Evolutionary conservation across 306 rosid species (phyloP).

Genomic region (Pterocarpus santalinus): DNA sequence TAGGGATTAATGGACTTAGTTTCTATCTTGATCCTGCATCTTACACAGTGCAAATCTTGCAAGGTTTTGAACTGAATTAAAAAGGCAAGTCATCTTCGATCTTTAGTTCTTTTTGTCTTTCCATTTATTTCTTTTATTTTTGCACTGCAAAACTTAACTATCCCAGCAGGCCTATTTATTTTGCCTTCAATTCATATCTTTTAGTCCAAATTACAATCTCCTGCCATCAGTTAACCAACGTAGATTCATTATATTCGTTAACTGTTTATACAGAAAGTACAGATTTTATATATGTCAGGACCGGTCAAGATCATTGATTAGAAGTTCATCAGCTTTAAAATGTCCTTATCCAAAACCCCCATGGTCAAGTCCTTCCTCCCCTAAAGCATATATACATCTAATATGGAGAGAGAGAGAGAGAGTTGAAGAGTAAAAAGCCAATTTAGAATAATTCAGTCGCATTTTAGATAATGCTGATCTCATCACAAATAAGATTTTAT

Average conservation of each 20-base stretch:
- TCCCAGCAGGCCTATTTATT: not conserved
- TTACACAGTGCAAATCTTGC: constrained; percentile 1
- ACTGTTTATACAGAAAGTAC: not conserved
- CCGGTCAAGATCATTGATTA: too few species aligned
- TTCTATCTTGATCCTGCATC: constrained; percentile 14
- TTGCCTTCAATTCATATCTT: not conserved
- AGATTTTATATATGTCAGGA: not conserved
- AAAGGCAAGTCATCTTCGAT: not conserved
- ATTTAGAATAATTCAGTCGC: too few species aligned
- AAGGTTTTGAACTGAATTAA: constrained; percentile 3
- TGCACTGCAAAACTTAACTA: not conserved
- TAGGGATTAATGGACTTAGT: not conserved
- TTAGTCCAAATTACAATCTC: not conserved
- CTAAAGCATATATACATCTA: not conserved
- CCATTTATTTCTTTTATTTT: not conserved
- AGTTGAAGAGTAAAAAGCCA: too few species aligned
- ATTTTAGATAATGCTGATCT: not conserved
- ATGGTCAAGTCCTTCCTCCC: not conserved
- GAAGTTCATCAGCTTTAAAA: not conserved
- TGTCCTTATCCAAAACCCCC: too few species aligned
- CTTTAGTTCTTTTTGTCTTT: not conserved
- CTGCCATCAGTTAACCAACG: not conserved
- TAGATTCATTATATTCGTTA: not conserved
- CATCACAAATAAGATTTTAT: too few species aligned
- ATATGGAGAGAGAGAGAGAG: too few species aligned